Conservation (phyloP, 2,329 filamentous ascomycete species). For the Rhynchosporium graminicola region DNA sequence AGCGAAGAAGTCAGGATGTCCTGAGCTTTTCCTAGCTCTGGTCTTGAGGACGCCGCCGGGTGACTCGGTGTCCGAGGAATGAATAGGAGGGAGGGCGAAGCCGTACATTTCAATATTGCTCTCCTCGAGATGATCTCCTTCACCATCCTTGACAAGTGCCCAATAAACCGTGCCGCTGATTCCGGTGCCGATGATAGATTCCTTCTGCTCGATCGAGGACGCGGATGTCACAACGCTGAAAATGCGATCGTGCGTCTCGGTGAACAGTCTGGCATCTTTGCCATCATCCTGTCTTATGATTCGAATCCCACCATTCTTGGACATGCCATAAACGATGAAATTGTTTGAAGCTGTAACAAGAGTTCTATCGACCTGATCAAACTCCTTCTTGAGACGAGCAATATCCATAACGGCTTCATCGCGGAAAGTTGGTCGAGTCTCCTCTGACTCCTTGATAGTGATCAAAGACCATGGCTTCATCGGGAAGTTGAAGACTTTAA, state of each 20-base stretch:
- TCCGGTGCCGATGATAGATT: slow-evolving; percentile 88
- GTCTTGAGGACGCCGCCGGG: slow-evolving; percentile 95
- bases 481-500: slow-evolving; percentile 92
- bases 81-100: slow-evolving; percentile 85
- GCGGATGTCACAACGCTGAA: slow-evolving; percentile 89
- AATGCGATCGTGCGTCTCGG: slow-evolving; percentile 86
- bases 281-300: slow-evolving; percentile 95
- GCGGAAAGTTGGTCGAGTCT: slow-evolving; percentile 65
- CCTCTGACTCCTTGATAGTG: slow-evolving; percentile 61
- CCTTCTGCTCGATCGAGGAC: slow-evolving; percentile 62
- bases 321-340: slow-evolving; percentile 93
- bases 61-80: slow-evolving; percentile 83
- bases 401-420: slow-evolving; percentile 87
- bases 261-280: slow-evolving; percentile 87
- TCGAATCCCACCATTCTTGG: slow-evolving; percentile 87
- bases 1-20: slow-evolving; percentile 90
- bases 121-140: slow-evolving; percentile 78
- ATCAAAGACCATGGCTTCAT: slow-evolving; percentile 97
- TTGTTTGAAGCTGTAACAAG: slow-evolving; percentile 85
- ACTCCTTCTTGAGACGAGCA: slow-evolving; percentile 93
- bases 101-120: slow-evolving; percentile 80
- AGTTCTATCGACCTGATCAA: slow-evolving; percentile 94
- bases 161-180: slow-evolving; percentile 98
- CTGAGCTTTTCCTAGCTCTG: slow-evolving; percentile 83
- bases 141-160: slow-evolving; percentile 74